Evolutionary conservation across 495 filamentous ascomycete species (phyloP).

Genomic region (Penicillium odoratum): DNA sequence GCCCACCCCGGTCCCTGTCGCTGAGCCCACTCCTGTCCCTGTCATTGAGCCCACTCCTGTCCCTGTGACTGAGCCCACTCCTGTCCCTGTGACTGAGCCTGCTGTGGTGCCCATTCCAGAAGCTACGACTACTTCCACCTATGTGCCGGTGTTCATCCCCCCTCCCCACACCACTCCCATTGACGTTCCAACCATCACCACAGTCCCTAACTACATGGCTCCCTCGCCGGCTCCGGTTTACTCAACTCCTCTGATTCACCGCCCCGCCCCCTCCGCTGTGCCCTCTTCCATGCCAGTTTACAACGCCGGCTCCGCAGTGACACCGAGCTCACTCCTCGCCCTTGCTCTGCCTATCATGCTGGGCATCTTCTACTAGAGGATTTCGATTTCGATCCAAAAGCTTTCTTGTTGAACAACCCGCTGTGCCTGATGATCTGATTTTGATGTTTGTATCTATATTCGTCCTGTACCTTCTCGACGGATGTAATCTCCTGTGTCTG

Average conservation of each 20-base stretch:
- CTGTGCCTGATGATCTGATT: neutral
- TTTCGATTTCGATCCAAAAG: neutral
- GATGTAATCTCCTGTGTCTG: constrained; percentile 12
- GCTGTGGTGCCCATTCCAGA: neutral
- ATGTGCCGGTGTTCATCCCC: constrained; percentile 19
- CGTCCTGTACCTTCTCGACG: constrained; percentile 1
- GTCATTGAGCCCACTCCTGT: constrained; percentile 1
- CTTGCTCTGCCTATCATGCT: constrained; percentile 22
- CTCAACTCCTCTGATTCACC: constrained; percentile 26
- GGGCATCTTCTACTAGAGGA: constrained; percentile 23
- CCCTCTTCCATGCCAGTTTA: constrained; percentile 19
- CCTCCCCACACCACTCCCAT: constrained; percentile 25
- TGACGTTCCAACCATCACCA: constrained; percentile 18
- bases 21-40: constrained; percentile 14
- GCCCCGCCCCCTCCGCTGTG: constrained; percentile 18
- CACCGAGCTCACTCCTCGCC: constrained; percentile 23
- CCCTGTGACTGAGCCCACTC: constrained; percentile 5
- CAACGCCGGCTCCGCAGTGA: constrained; percentile 25
- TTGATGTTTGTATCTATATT: constrained; percentile 5
- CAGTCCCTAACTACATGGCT: constrained; percentile 17
- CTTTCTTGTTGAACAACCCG: neutral
- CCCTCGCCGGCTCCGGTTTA: constrained; percentile 6
- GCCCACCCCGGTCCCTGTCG: neutral
- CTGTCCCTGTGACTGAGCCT: constrained; percentile 15
- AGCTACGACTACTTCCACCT: constrained; percentile 18